Percentiles rank a stretch among this genome's conserved stretches.
phyloP scores from a whole-genome alignment of 1,284 basidiomycete genomes.

The Kwoniella shivajii region DNA sequence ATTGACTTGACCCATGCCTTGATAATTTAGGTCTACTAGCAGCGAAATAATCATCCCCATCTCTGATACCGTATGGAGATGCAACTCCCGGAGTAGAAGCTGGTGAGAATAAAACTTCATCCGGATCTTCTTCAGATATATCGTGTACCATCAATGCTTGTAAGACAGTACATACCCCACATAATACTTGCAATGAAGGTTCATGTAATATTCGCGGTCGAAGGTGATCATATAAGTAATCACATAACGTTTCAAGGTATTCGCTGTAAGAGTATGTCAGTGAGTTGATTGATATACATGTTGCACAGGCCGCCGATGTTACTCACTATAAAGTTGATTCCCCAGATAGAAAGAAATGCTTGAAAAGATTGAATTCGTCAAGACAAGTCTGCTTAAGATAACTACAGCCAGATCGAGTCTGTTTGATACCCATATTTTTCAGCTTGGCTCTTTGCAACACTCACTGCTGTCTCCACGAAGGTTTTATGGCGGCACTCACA shows the following conservation, averaged over 20 bases:
- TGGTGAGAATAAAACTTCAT: slow-evolving; percentile 29
- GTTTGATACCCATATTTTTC: neutral
- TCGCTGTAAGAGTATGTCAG: slow-evolving; percentile 57
- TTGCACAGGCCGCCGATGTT: neutral
- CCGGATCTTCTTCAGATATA: slow-evolving; percentile 31
- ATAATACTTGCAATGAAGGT: slow-evolving; percentile 76
- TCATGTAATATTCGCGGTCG: slow-evolving; percentile 92
- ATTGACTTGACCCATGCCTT: slow-evolving; percentile 12
- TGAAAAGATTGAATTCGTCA: slow-evolving; percentile 82
- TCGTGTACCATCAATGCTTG: slow-evolving; percentile 92
- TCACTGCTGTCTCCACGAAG: neutral
- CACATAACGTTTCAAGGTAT: slow-evolving; percentile 85
- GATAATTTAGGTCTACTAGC: slow-evolving; percentile 41
- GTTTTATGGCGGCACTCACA: slow-evolving; percentile 57
- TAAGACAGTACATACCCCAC: slow-evolving; percentile 89
- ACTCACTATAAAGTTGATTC: slow-evolving; percentile 81
- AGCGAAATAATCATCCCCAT: slow-evolving; percentile 30
- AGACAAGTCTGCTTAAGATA: slow-evolving; percentile 86
- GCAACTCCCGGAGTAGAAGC: slow-evolving; percentile 20
- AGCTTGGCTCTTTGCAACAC: neutral
- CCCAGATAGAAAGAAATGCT: slow-evolving; percentile 80
- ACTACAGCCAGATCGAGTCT: slow-evolving; percentile 85
- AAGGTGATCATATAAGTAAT: slow-evolving; percentile 88
- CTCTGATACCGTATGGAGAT: slow-evolving; percentile 11
- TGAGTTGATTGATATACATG: neutral